phyloP scores from a whole-genome alignment of 2,329 filamentous ascomycete species.

The Alternaria gaisen region DNA sequence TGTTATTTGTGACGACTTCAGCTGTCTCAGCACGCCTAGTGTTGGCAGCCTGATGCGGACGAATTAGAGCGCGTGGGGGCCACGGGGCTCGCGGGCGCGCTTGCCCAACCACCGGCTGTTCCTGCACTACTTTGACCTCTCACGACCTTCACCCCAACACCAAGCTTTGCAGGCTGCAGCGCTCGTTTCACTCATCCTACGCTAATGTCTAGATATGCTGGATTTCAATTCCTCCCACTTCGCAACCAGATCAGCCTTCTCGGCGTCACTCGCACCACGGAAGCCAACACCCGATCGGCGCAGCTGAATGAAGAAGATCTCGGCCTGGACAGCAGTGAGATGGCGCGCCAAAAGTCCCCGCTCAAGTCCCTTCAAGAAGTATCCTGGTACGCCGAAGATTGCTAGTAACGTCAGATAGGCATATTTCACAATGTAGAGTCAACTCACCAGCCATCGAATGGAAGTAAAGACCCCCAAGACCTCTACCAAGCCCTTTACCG shows the following conservation, averaged over 20 bases:
- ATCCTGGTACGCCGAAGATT: constrained; percentile 21
- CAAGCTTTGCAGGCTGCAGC: no score
- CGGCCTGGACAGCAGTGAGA: constrained; percentile 22
- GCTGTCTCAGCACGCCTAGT: neutral
- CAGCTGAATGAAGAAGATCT: constrained; percentile 21
- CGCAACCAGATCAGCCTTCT: neutral
- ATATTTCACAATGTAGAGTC: neutral
- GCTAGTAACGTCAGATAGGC: constrained; percentile 5
- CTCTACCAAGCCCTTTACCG: constrained; percentile 44
- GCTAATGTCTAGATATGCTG: neutral
- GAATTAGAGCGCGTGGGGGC: neutral
- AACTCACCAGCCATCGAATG: constrained; percentile 7
- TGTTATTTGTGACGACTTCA: no score
- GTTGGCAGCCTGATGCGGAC: neutral
- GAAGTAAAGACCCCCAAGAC: constrained; percentile 7
- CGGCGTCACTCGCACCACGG: neutral
- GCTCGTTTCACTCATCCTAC: neutral
- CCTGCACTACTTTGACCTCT: no score
- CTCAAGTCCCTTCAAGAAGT: constrained; percentile 23
- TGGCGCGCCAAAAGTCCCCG: constrained; percentile 12
- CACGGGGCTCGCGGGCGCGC: neutral
- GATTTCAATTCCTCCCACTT: constrained; percentile 1
- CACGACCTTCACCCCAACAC: no score
- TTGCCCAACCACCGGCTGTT: no score
- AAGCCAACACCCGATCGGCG: constrained; percentile 13